Conservation (phyloP, 1,139 yeast genomes). For the Taphrina sp. region DNA sequence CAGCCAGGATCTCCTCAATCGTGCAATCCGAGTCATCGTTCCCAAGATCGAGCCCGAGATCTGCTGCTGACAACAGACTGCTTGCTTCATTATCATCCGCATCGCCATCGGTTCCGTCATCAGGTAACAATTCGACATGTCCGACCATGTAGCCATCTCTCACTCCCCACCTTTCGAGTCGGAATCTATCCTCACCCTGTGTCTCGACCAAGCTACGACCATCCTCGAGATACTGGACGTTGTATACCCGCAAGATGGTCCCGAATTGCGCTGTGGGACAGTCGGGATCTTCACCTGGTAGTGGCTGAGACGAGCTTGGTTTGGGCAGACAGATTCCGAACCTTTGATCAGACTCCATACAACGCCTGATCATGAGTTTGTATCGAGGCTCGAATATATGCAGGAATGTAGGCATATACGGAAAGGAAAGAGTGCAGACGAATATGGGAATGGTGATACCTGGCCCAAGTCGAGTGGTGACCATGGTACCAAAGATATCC, state of each 20-base stretch:
- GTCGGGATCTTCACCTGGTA: conserved; percentile 24
- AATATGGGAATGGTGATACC: conserved; percentile 33
- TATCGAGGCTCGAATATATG: conserved; percentile 36
- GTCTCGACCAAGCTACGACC: conserved; percentile 32
- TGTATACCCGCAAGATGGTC: conserved; percentile 23
- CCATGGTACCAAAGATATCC: conserved; percentile 26
- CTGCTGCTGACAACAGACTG: conserved; percentile 20
- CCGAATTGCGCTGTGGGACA: conserved; percentile 30
- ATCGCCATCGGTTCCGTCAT: conserved; percentile 31
- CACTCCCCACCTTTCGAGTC: conserved; percentile 27
- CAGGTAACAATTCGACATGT: conserved; percentile 22
- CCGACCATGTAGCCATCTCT: conserved; percentile 31
- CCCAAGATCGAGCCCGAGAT: conserved; percentile 6
- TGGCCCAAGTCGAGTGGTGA: conserved; percentile 26
- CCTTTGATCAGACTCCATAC: conserved; percentile 30
- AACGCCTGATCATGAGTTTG: conserved; percentile 34
- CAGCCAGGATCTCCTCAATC: conserved; percentile 8
- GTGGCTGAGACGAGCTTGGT: background rate
- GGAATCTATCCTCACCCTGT: conserved; percentile 29
- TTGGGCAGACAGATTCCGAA: conserved; percentile 29
- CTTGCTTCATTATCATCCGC: conserved; percentile 8
- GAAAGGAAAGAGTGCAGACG: conserved; percentile 34
- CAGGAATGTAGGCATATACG: conserved; percentile 34
- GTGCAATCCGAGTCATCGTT: conserved; percentile 17
- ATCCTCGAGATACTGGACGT: conserved; percentile 29